phyloP scores from a whole-genome alignment of 768 basidiomycete species.

The Mycena metata region DNA sequence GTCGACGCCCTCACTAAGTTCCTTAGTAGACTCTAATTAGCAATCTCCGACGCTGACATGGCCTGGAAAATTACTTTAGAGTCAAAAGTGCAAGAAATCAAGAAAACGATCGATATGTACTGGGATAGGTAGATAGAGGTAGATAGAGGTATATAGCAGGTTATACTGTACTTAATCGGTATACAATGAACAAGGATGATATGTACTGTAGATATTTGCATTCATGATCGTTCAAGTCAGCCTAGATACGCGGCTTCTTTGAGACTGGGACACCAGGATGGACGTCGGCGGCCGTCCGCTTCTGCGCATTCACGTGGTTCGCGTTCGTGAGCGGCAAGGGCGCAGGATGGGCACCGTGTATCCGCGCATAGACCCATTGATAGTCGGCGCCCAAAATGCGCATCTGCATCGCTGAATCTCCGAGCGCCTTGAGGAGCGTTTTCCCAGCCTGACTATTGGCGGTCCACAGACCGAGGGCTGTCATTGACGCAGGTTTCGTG shows the following conservation, averaged over 20 bases:
- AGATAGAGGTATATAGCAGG: too few relatives aligned
- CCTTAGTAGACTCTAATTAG: too few relatives aligned
- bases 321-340: constrained; percentile 23
- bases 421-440: constrained; percentile 23
- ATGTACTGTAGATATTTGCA: too few relatives aligned
- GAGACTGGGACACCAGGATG: background rate
- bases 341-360: background rate
- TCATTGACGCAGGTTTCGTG: constrained; percentile 37
- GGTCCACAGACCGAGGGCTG: constrained; percentile 31
- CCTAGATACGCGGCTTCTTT: constrained; percentile 19
- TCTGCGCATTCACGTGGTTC: constrained; percentile 19
- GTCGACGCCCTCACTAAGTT: too few relatives aligned
- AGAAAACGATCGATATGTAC: too few relatives aligned
- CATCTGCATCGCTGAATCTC: constrained; percentile 27
- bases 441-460: constrained; percentile 28
- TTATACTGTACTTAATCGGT: too few relatives aligned
- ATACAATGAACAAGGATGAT: too few relatives aligned
- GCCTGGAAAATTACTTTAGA: too few relatives aligned
- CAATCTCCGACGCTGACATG: too few relatives aligned
- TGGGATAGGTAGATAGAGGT: too few relatives aligned
- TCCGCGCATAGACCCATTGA: constrained; percentile 17
- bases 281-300: constrained; percentile 2
- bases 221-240: too few relatives aligned
- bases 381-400: constrained; percentile 27
- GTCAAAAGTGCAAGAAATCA: too few relatives aligned